Evolutionary conservation across 495 filamentous ascomycete species (phyloP), one percentile per base, ranked within the genome.

Genomic region (Hyaloscypha variabilis): DNA sequence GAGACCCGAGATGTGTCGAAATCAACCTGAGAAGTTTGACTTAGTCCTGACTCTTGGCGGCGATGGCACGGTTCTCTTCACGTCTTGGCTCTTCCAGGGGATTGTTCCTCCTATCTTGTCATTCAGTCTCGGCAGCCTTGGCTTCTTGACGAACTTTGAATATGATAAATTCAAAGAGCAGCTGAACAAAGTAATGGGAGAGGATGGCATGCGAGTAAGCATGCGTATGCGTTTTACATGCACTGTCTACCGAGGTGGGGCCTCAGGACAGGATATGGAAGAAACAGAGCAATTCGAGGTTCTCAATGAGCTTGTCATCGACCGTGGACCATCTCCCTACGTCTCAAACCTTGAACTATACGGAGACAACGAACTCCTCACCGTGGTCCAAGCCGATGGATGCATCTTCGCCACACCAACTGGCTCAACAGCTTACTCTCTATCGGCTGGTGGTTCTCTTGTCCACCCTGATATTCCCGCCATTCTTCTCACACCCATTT

Each of bases 161-260:
- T 99, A 95, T 71, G 80, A 88, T 53, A 78, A 84, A 65, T 96
- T 93, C 79, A 91, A 92, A 75, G 80, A 88, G 31, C 88, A 93
- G 68, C 84, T 99, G 23, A 89, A 91, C 71, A 85, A 82, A 29
- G 82, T 96, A 65, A 97, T 98, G 91, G 92, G 91, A 56, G 91
- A 94, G 59, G 86, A 89, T 0, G 95, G 96, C 6, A 96, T 99
- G 90, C 87, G 92, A 42, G 92, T 98, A 59, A 97, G 95, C 73
- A 80, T 99, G 70, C 92, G 95, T 67, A 94, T 98, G 92, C 90
- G 95, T 62, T 99, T 99, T 78, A 97, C 94, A 36, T 97, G 94
- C 77, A 97, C 93, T 8, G 91, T 97, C 25, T 96, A 90, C 79
- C 88, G 92, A n/a, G 74, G 81, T 54, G 77, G 77, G n/a, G 69